A percentile compares a stretch with the other conserved stretches of the same genome.
These are phyloP conservation scores for Mychonastes homosphaera DNA, from an alignment of 139 green algal genomes.

Conservation along the genomic window DNA sequence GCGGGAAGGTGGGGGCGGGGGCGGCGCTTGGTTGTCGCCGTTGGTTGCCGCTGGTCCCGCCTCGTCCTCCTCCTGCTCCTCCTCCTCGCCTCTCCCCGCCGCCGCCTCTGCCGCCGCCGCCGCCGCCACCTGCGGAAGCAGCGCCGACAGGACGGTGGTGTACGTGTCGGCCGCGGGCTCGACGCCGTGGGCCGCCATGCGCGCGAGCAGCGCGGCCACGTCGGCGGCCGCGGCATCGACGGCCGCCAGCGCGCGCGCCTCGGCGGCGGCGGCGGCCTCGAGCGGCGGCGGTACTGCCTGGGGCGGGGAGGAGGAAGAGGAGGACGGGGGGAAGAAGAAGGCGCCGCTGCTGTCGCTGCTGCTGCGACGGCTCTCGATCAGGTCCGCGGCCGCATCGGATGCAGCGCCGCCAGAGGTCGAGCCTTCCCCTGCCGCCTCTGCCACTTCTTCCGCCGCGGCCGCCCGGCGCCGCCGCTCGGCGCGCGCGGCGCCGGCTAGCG, in stretches of 20 bases:
- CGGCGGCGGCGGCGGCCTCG: not conserved
- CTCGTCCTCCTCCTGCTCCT: no score
- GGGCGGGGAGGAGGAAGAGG: not conserved
- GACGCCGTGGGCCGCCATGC: conserved; percentile 27
- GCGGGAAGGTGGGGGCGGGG: no score
- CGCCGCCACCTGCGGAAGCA: conserved; percentile 1
- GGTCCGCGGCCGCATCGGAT: no score
- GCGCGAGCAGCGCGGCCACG: conserved; percentile 14
- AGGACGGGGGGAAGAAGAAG: not conserved
- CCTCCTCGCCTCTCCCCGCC: no score
- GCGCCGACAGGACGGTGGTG: conserved; percentile 29
- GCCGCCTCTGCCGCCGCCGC: not conserved
- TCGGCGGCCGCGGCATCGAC: no score
- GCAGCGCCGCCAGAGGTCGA: conserved; percentile 17
- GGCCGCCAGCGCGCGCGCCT: conserved; percentile 1
- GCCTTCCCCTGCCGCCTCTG: not conserved
- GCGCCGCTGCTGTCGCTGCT: not conserved
- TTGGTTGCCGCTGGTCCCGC: no score
- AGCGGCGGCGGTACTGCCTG: no score
- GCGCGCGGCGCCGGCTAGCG: conserved; percentile 3
- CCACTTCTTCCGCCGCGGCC: not conserved
- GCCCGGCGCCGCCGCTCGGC: not conserved
- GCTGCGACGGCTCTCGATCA: not conserved
- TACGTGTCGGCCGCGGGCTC: conserved; percentile 30
- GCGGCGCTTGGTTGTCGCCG: no score